Evolutionary conservation across 2,329 filamentous ascomycete genomes (phyloP), one percentile per base, ranked within the genome.

Genomic region (Nakataea oryzae): DNA sequence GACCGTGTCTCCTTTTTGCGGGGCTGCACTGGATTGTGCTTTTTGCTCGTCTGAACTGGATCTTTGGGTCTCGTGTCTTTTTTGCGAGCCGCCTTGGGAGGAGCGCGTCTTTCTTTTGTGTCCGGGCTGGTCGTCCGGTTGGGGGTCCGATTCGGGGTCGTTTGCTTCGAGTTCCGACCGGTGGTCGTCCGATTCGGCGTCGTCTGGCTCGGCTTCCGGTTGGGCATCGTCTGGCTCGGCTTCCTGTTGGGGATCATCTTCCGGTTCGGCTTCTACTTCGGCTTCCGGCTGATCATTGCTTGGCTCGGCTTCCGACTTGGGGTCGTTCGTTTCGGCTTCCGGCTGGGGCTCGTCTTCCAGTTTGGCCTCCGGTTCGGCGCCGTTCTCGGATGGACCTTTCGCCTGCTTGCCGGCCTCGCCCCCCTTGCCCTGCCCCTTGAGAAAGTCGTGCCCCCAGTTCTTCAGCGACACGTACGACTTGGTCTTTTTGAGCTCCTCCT

Each of bases 401-500:
- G 17, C 32, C 13, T 26, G 2, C 26, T 58, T 12, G 56, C n/a
- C 28, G 27, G 12, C 21, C 2, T 21, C 56, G 28, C 32, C 30
- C 24, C 28, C 13, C 4, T 29, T 41, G 12, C 13, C n/a, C 30
- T 14, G 21, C 26, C 24, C 72, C 67, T 83, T 83, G 63, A 81
- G 70, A 26, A 77, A 71, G 69, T 84, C 81, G 65, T 84, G 81
- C 0, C 81, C 80, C 83, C 83, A 86, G 63, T 86, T 87, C 75
- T 86, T 86, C 66, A 87, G 72, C 5, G 80, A 84, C 30, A 80
- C 64, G 58, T 86, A 86, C 0, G 76, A 79, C 65, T 80, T 80
- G 41, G 77, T 79, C 71, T 78, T 74, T 58, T 78, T 82, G 65
- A 86, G 75, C 62, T 77, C 74, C 67, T 87, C 59, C 24, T 56